A percentile compares a stretch with the other conserved stretches of the same genome.
Evolutionary conservation across 2,329 filamentous ascomycete genomes (phyloP).

Genomic region (Colletotrichum euphorbiae): DNA sequence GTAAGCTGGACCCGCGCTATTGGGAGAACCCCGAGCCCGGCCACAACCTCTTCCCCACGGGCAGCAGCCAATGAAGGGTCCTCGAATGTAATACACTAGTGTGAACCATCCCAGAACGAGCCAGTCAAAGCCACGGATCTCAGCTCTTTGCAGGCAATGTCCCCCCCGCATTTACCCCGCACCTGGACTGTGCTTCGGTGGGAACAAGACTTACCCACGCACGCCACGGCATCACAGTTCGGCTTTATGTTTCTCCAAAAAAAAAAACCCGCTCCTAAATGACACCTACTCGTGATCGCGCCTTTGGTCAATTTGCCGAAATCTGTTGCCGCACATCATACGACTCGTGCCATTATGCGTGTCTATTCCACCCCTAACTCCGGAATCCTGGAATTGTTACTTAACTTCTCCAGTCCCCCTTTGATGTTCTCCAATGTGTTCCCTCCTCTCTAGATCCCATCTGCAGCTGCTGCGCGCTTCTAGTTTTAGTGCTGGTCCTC

Average conservation of each 20-base stretch:
- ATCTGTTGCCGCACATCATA: conserved; percentile 26
- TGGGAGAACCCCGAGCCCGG: conserved; percentile 19
- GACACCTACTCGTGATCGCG: too few relatives aligned
- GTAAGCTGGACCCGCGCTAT: not conserved
- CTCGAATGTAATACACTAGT: conserved; percentile 16
- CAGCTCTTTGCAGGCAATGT: not conserved
- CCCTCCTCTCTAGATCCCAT: not conserved
- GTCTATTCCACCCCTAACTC: not conserved
- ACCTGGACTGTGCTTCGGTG: not conserved
- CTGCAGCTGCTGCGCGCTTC: not conserved
- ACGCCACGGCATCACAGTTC: conserved; percentile 11
- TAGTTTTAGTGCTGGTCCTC: not conserved
- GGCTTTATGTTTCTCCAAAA: conserved; percentile 21
- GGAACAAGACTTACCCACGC: conserved; percentile 27
- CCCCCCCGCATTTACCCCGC: conserved; percentile 27
- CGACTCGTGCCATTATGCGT: conserved; percentile 13
- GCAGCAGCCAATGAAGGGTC: conserved; percentile 1
- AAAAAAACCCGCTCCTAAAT: too few relatives aligned
- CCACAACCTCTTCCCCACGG: conserved; percentile 7
- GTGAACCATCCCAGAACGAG: too few relatives aligned
- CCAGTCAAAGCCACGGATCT: not conserved
- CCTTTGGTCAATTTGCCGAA: conserved; percentile 17
- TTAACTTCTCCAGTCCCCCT: conserved; percentile 12
- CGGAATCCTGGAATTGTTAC: conserved; percentile 8
- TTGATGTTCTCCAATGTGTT: not conserved